Evolutionary conservation across 2,329 filamentous ascomycete species (phyloP), one percentile per base, ranked within the genome.

Genomic region (Cladorrhinum sp.): DNA sequence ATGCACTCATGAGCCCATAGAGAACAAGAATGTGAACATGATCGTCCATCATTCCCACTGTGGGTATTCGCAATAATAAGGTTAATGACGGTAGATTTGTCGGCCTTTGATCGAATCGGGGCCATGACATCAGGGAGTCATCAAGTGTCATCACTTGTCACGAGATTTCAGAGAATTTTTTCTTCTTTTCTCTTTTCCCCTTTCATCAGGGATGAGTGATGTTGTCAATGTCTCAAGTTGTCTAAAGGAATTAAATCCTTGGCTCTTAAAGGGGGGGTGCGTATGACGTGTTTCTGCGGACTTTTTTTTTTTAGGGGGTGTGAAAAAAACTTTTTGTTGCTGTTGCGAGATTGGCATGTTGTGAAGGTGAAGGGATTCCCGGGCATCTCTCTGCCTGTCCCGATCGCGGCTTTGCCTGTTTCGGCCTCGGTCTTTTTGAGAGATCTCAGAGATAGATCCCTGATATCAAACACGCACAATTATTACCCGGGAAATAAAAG

Each of bases 101-200:
- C 55, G 49, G 50, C n/a, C n/a, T 38, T 16, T n/a, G 18, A 23
- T 38, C 48, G 27, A 25, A 16, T 23, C 6, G 7, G n/a, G n/a
- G 12, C 12, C 27, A 60, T 60, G 58, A 60, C 58, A 57, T 57
- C 20, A 51, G 52, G 18, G 27, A 55, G 55, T 61, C 59, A 61
- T 55, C 13, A 45, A 45, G 3, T 5, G 7, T 22, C n/a, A 45
- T 45, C 41, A 18, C 41, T n/a, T 18, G 10, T 45, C 41, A 45
- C 41, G 6, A 45, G 41, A 45, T 22, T 22, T 16, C 6, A 27
- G 10, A 20, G 12, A 20, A 24, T 20, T 18, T 52, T 49, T 56
- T 48, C 32, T 24, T 22, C 36, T 13, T 51, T 59, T 52, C 13
- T 51, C 41, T 22, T 41, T 51, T 41, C 23, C 27, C 36, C 16